phyloP scores from a whole-genome alignment of 2,329 filamentous ascomycete species.

The Penicillium sp. region DNA sequence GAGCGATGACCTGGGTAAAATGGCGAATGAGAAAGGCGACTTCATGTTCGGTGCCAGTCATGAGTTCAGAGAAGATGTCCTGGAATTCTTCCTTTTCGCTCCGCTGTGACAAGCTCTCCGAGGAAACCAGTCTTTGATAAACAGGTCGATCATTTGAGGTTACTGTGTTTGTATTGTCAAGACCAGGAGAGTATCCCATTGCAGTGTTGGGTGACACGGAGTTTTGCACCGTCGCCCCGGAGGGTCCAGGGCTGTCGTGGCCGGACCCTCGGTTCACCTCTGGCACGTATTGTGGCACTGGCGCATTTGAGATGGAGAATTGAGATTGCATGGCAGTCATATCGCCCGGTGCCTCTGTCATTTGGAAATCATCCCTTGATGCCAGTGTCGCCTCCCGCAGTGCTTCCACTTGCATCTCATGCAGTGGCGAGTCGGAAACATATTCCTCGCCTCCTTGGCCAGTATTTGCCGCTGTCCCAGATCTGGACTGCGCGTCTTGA shows the following conservation, averaged over 20 bases:
- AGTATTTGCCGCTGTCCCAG: background rate
- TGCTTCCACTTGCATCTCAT: background rate
- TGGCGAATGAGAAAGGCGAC: slow-evolving; percentile 39
- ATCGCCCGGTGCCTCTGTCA: background rate
- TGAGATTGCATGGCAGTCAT: background rate
- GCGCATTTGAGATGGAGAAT: background rate
- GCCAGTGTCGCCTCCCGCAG: background rate
- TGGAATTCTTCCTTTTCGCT: slow-evolving; percentile 33
- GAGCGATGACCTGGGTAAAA: slow-evolving; percentile 35
- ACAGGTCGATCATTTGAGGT: slow-evolving; percentile 1
- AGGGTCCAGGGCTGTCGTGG: background rate
- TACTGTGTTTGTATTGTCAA: slow-evolving; percentile 3
- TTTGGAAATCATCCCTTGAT: background rate
- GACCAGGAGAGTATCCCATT: background rate
- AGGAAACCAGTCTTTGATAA: slow-evolving; percentile 3
- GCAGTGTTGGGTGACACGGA: slow-evolving; percentile 12
- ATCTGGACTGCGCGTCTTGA: slow-evolving; percentile 23
- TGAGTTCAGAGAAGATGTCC: slow-evolving; percentile 37
- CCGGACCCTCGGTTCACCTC: background rate
- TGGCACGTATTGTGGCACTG: background rate
- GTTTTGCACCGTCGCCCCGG: slow-evolving; percentile 3
- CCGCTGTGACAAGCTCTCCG: slow-evolving; percentile 20
- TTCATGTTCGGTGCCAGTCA: slow-evolving; percentile 40
- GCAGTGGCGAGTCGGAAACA: background rate
- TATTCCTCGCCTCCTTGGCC: background rate